A percentile compares a stretch with the other conserved stretches of the same genome.
Conservation (phyloP, 2,329 filamentous ascomycete species). For the Cladosporium halotolerans region DNA sequence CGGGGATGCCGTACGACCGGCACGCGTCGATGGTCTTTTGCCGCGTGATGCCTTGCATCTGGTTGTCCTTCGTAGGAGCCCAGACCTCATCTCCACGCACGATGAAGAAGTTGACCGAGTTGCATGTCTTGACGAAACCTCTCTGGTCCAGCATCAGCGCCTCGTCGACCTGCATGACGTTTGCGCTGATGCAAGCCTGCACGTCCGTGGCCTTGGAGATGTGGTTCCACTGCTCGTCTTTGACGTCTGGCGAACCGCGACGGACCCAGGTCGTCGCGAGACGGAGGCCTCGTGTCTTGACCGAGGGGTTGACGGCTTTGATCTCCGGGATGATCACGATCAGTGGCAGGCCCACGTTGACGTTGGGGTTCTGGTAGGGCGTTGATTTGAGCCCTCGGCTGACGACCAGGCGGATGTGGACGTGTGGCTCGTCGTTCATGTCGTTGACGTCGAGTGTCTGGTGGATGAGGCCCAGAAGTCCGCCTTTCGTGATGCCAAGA, state of each 20-base stretch:
- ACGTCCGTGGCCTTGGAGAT: background rate
- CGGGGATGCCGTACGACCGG: slow-evolving; percentile 21
- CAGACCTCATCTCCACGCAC: slow-evolving; percentile 29
- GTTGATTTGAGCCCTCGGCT: too few relatives aligned
- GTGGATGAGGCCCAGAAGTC: background rate
- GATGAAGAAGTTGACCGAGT: slow-evolving; percentile 32
- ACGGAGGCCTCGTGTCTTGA: background rate
- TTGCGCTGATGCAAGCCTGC: background rate
- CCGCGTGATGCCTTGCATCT: slow-evolving; percentile 30
- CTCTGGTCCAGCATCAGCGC: background rate
- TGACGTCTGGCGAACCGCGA: background rate
- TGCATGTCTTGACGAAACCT: slow-evolving; percentile 25
- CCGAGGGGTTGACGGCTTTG: background rate
- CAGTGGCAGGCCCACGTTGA: background rate
- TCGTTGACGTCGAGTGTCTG: too few relatives aligned
- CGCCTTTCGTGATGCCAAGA: background rate
- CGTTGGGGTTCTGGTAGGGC: too few relatives aligned
- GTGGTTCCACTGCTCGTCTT: background rate
- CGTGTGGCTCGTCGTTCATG: too few relatives aligned
- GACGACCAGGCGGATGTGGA: too few relatives aligned
- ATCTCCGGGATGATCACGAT: background rate
- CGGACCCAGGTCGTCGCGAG: background rate
- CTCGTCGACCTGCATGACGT: background rate
- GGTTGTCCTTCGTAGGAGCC: slow-evolving; percentile 29
- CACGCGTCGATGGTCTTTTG: slow-evolving; percentile 30